A percentile compares a stretch with the other conserved stretches of the same genome.
Evolutionary conservation across 768 basidiomycete species (phyloP).

Genomic region (Suillus discolor): DNA sequence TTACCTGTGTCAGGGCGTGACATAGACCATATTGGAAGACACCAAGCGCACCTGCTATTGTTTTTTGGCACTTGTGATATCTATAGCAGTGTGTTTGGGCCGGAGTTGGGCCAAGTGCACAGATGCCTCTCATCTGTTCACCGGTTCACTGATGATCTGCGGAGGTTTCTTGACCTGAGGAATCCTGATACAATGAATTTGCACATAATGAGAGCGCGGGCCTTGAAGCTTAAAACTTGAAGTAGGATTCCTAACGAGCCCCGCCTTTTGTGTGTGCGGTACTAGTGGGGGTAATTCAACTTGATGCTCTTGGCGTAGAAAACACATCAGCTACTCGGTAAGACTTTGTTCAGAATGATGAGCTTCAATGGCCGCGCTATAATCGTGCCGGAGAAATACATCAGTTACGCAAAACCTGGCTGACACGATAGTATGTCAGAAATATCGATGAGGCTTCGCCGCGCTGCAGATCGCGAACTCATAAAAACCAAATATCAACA

Average conservation of each 20-base stretch:
- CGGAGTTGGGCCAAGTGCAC: slow-evolving; percentile 34
- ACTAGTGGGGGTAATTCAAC: background rate
- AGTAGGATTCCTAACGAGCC: background rate
- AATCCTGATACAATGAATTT: slow-evolving; percentile 17
- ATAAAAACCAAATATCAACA: background rate
- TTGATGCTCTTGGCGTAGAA: background rate
- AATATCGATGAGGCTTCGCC: background rate
- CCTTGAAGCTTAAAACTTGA: no score
- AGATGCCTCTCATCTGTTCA: no score
- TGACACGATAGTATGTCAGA: background rate
- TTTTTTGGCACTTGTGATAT: slow-evolving; percentile 24
- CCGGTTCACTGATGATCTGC: no score
- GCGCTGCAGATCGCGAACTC: background rate
- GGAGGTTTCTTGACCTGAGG: slow-evolving; percentile 15
- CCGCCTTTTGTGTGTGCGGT: background rate
- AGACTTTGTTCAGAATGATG: background rate
- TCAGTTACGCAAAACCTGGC: background rate
- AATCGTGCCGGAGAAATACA: background rate
- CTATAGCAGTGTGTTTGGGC: slow-evolving; percentile 35
- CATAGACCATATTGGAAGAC: background rate
- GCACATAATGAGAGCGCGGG: slow-evolving; percentile 13
- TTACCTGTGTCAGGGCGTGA: background rate
- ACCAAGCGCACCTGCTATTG: slow-evolving; percentile 18
- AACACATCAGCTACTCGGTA: background rate
- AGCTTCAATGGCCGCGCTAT: background rate